Evolutionary conservation across 2,329 filamentous ascomycete genomes (phyloP).

Genomic region (Thelonectria discophora): DNA sequence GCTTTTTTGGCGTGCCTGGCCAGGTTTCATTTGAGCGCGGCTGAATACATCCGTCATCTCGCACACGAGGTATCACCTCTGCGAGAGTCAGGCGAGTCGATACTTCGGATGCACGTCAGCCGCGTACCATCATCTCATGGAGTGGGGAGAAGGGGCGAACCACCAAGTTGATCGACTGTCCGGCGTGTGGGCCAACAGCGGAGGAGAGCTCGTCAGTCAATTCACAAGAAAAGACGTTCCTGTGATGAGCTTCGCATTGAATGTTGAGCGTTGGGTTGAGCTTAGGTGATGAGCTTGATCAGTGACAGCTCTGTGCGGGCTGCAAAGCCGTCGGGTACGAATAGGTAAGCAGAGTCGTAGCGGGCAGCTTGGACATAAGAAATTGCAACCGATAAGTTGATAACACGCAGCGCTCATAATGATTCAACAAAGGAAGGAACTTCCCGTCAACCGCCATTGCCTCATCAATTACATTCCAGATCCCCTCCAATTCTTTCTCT

Average conservation of each 20-base stretch:
- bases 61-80: background rate
- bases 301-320: background rate
- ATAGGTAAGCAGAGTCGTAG: background rate
- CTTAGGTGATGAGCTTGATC: background rate
- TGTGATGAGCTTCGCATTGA: background rate
- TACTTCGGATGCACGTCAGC: slow-evolving; percentile 18
- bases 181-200: background rate
- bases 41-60: background rate
- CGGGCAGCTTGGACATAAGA: slow-evolving; percentile 2
- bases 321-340: background rate
- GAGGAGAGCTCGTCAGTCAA: no score
- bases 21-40: slow-evolving; percentile 14
- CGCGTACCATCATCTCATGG: slow-evolving; percentile 22
- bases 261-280: background rate
- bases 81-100: background rate
- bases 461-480: background rate
- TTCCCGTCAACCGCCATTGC: background rate
- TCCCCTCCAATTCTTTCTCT: background rate
- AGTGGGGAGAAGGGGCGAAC: slow-evolving; percentile 8
- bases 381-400: background rate
- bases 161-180: slow-evolving; percentile 15
- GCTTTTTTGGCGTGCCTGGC: slow-evolving; percentile 8
- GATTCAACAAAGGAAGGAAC: background rate
- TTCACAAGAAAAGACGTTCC: no score
- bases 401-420: background rate